phyloP scores from a whole-genome alignment of 768 basidiomycete genomes.

The Boletus vermiculosoides region DNA sequence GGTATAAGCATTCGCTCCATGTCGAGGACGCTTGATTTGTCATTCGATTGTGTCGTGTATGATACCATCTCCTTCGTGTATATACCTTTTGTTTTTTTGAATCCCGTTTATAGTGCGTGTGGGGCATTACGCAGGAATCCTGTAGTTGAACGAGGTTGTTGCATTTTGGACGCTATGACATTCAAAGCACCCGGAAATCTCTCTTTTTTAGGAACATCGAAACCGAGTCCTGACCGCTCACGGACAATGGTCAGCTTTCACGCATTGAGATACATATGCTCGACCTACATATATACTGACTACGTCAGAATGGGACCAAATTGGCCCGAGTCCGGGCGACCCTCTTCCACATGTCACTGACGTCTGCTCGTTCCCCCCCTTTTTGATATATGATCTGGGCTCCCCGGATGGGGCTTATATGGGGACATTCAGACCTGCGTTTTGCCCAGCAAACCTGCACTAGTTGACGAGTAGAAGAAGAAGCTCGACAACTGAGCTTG shows the following conservation, averaged over 20 bases:
- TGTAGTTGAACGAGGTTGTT: no score
- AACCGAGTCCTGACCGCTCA: no score
- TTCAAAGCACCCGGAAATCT: neutral
- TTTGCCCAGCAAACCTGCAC: no score
- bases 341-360: conserved; percentile 13
- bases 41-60: no score
- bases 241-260: conserved; percentile 5
- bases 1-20: no score
- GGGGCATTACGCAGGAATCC: no score
- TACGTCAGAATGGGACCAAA: conserved; percentile 11
- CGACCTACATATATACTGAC: neutral
- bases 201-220: neutral
- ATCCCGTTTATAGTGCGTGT: no score
- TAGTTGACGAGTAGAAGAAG: neutral
- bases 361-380: neutral
- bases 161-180: neutral
- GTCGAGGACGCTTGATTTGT: no score
- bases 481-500: neutral
- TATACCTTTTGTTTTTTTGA: no score
- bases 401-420: no score
- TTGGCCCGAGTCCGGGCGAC: conserved; percentile 9
- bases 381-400: neutral
- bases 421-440: no score
- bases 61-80: no score
- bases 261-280: neutral